Evolutionary conservation across 2,329 filamentous ascomycete genomes (phyloP).

Genomic region (Talaromyces sp.): DNA sequence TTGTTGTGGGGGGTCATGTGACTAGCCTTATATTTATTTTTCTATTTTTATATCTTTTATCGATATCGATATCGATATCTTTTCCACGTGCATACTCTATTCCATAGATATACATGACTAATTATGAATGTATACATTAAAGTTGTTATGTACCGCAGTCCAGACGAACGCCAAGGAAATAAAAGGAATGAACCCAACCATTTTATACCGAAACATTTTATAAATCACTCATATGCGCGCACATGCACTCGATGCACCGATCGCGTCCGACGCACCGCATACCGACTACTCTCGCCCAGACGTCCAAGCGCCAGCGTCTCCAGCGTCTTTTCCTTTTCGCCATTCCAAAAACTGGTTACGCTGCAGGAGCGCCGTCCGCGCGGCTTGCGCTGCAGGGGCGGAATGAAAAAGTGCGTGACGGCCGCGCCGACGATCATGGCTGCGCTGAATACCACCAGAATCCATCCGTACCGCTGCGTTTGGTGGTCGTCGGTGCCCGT

Average conservation of each 20-base stretch:
- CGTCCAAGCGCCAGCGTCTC: constrained; percentile 36
- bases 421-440: constrained; percentile 38
- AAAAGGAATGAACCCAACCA: neutral
- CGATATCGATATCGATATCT: too few species aligned
- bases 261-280: constrained; percentile 18
- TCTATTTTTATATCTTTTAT: neutral
- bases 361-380: constrained; percentile 29
- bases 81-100: neutral
- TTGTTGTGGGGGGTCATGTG: neutral
- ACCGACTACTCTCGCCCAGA: constrained; percentile 30
- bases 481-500: constrained; percentile 24
- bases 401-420: constrained; percentile 38
- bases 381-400: constrained; percentile 29
- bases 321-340: constrained; percentile 28
- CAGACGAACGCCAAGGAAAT: neutral
- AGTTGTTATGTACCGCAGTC: neutral
- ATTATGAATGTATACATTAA: neutral
- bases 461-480: constrained; percentile 34
- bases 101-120: neutral
- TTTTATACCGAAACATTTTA: neutral
- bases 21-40: neutral
- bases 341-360: constrained; percentile 1
- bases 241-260: constrained; percentile 9
- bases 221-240: neutral
- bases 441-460: constrained; percentile 36